Evolutionary conservation across 371 early-diverging fungal genomes (phyloP), one percentile per base, ranked within the genome.

Genomic region (Choanephora cucurbitarum): DNA sequence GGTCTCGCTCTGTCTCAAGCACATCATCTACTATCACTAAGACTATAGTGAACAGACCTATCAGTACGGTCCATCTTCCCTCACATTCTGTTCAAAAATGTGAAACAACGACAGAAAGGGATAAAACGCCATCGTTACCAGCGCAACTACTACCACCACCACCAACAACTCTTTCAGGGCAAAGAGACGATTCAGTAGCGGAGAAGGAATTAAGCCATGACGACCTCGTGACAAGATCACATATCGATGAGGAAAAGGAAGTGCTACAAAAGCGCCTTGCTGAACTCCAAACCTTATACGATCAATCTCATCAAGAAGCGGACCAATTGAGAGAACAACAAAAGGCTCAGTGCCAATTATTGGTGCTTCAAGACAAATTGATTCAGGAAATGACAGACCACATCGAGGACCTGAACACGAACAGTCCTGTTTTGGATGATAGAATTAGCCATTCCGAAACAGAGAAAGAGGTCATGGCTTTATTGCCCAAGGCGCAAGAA

Each of bases 281-380:
- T 17, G 66, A 64, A 21, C 44, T 60, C 13, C 50, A 65, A 28
- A 44, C 34, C 14, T 45, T 56, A 21, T 65, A 60, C 41, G 32
- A 34, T n/a, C 28, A 19, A 17, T 51, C 64, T 8, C 15, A 39
- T 5, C 60, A 63, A 31, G 66, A 72, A 24, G 6, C 47, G 15
- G 62, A 64, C 11, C 32, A 44, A 15, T 24, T 50, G 10, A 57
- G 62, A 49, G 52, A 52, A 19, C 64, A 52, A 24, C 64, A 60
- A 21, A 17, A 32, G 1, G 14, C 34, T n/a, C 66, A 73, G 39
- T 24, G 32, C 5, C 49, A 73, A 22, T 42, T 77, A 1, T 46
- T 77, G 2, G 0, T 58, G 7, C 22, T 67, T 9, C 77, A 77
- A 55, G 77, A 73, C 44, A 61, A 47, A 9, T 43, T 77, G 3